These are phyloP conservation scores for Vigna mungo DNA, from an alignment of 306 rosid species.

Conservation along the genomic window DNA sequence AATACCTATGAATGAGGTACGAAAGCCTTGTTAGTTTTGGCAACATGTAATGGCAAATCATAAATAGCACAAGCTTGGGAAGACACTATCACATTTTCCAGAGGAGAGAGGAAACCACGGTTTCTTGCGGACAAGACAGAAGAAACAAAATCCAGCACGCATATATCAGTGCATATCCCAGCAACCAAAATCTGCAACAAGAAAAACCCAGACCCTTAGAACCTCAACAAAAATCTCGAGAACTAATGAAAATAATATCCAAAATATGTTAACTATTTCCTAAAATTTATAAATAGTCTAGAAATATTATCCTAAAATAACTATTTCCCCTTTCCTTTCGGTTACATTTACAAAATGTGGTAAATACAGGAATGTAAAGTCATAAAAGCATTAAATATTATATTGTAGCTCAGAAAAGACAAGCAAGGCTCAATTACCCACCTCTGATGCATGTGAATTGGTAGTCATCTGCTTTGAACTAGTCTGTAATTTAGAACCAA, in stretches of 20 bases:
- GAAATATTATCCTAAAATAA: constrained; percentile 23
- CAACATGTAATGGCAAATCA: constrained; percentile 74
- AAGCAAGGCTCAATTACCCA: constrained; percentile 42
- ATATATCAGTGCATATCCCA: constrained; percentile 90
- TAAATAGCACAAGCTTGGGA: constrained; percentile 85
- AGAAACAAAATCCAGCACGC: constrained; percentile 86
- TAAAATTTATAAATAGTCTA: neutral
- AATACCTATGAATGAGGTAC: constrained; percentile 89
- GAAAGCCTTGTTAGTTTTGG: constrained; percentile 61
- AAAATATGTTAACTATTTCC: neutral
- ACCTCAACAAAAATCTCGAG: neutral
- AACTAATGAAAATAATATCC: constrained; percentile 10
- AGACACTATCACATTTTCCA: constrained; percentile 82
- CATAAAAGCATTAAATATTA: constrained; percentile 36
- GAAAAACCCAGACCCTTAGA: constrained; percentile 35
- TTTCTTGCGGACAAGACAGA: constrained; percentile 77
- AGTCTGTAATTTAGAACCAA: constrained; percentile 87
- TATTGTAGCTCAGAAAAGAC: constrained; percentile 25
- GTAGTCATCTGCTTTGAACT: constrained; percentile 80
- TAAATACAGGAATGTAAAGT: constrained; percentile 5
- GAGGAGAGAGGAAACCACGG: constrained; percentile 68
- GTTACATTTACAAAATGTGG: constrained; percentile 14
- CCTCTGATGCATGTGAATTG: constrained; percentile 46
- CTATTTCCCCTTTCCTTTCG: constrained; percentile 5
- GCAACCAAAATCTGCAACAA: constrained; percentile 72